Base-by-base conservation (phyloP, 805 yeast genomes). In the Myxozyma neotropica region DNA sequence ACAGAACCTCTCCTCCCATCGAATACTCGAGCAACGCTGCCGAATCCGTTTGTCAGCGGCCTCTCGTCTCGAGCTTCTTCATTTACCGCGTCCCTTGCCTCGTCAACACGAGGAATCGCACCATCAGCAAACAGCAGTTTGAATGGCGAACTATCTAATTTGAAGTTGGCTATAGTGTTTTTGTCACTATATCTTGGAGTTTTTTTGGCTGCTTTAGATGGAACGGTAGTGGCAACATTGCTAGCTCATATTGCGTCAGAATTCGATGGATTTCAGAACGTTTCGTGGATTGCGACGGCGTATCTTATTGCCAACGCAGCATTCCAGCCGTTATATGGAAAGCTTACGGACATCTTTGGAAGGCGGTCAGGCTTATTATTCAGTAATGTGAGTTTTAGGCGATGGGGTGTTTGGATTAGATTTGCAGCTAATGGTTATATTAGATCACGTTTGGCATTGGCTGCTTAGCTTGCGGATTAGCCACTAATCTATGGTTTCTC, bases 271-370 rank as follows among this genome's bases (percentile, higher is more conserved):
- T 75, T 84, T 42, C 76, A 78, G 17, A 68, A 78, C n/a, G 75
- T 84, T 5, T 74, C 85, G 1, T 88, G 93, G 92, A 86, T 88
- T 3, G 92, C 91, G 3, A 83, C 92, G 0, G 82, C 89, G 1
- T 85, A 87, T 57, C 75, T 88, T 17, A 74, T 88, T 31, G 85
- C 93, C 1, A 83, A 81, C 61, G 82, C 89, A 3, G 89, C 89
- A 1, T 86, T 86, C 71, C 94, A 88, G 72, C 94, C 92, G 0
- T 70, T 88, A 31, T 86, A 84, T 59, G 94, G 94, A 5, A 81
- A 86, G 61, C 75, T 87, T 35, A 81, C 88, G 44, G 94, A 88
- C 66, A 83, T 88, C 31, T 71, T 72, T 67, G 75, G 78, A 44
- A 69, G 82, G 33, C 70, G 71, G 67, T 64, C 70, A 38, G 77